phyloP scores from a whole-genome alignment of 2,329 filamentous ascomycete genomes.

The Calonectria naviculata region DNA sequence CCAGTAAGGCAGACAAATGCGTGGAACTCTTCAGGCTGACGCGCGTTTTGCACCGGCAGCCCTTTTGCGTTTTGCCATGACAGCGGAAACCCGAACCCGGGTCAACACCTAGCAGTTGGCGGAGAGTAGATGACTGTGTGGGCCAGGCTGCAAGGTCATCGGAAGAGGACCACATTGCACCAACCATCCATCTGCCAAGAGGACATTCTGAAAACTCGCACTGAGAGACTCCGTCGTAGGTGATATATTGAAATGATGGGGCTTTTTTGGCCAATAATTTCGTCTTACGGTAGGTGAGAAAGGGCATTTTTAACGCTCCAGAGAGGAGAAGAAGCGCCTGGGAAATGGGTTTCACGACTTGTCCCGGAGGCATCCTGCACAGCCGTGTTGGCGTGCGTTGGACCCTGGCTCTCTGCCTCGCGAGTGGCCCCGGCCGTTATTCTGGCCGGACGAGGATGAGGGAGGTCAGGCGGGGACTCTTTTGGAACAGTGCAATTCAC shows the following conservation, averaged over 20 bases:
- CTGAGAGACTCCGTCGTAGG: no score
- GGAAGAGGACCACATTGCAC: no score
- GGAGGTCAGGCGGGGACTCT: conserved; percentile 22
- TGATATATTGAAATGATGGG: background rate
- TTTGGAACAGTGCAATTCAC: background rate
- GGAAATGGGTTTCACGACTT: conserved; percentile 7
- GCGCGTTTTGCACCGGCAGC: background rate
- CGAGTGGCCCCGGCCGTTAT: conserved; percentile 13
- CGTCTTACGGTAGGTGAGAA: background rate
- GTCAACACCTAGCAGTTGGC: conserved; percentile 16
- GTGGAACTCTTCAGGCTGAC: conserved; percentile 17
- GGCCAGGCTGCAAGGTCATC: conserved; percentile 9
- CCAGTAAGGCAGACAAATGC: conserved; percentile 17
- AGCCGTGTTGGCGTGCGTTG: conserved; percentile 4
- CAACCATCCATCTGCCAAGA: no score
- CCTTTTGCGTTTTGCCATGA: conserved; percentile 14
- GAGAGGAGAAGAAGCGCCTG: conserved; percentile 20
- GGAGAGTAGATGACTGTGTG: background rate
- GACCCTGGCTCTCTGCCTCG: conserved; percentile 1
- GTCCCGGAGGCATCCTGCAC: conserved; percentile 22
- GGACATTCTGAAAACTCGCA: conserved; percentile 6
- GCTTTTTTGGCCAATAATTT: conserved; percentile 32
- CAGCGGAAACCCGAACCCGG: conserved; percentile 7
- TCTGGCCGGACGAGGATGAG: conserved; percentile 1
- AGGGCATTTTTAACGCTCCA: conserved; percentile 29